Conservation (phyloP, 2,329 filamentous ascomycete species). For the Dendrostoma leiphaemia region DNA sequence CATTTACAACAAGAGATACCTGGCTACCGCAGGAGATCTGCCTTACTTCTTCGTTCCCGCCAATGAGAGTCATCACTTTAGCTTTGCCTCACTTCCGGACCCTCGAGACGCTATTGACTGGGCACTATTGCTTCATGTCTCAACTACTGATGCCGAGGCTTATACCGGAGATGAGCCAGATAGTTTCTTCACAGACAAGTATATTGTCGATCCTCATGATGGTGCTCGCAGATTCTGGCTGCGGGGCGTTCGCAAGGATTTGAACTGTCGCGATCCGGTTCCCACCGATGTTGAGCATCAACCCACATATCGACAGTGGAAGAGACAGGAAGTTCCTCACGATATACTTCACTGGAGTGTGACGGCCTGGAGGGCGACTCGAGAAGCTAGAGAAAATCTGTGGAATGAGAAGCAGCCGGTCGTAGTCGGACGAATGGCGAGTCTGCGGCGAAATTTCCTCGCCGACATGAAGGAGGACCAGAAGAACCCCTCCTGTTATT, state of each 20-base stretch:
- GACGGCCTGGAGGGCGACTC: constrained; percentile 34
- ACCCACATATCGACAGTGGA: constrained; percentile 43
- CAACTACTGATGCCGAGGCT: constrained; percentile 30
- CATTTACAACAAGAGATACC: constrained; percentile 85
- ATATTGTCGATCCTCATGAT: constrained; percentile 56
- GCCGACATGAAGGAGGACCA: constrained; percentile 50
- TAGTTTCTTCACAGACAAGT: constrained; percentile 51
- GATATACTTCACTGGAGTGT: constrained; percentile 83
- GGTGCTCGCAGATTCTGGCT: constrained; percentile 63
- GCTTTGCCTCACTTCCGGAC: constrained; percentile 22
- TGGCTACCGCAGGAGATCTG: constrained; percentile 59
- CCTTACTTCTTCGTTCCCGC: constrained; percentile 81
- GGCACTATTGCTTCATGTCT: constrained; percentile 47
- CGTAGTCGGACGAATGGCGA: constrained; percentile 69
- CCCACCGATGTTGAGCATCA: constrained; percentile 51
- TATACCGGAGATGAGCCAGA: constrained; percentile 43
- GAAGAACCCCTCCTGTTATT: constrained; percentile 46
- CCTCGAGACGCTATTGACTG: constrained; percentile 55
- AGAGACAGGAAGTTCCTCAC: constrained; percentile 32
- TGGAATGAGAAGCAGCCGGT: constrained; percentile 78
- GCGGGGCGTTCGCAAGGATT: constrained; percentile 49
- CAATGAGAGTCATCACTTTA: constrained; percentile 25
- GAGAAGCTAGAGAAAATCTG: constrained; percentile 26
- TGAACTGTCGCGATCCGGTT: constrained; percentile 64
- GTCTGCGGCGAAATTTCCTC: constrained; percentile 79